Conservation (phyloP, 768 basidiomycete genomes). For the Tremella fuciformis region DNA sequence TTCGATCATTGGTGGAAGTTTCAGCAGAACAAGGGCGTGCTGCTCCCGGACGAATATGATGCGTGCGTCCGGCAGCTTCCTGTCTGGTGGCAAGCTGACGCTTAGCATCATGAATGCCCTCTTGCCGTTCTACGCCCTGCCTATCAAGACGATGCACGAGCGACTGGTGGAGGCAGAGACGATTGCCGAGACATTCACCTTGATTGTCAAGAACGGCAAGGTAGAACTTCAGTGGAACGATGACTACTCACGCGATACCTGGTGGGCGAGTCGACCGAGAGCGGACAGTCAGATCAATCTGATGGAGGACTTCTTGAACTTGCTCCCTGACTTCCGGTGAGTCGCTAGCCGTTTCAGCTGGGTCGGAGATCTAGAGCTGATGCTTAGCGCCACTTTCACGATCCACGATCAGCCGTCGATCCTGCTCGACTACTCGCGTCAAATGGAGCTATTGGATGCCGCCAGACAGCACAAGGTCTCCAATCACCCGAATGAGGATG, state of each 20-base stretch:
- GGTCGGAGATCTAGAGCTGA: background rate
- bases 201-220: slow-evolving; percentile 51
- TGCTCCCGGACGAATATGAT: slow-evolving; percentile 52
- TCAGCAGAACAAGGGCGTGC: slow-evolving; percentile 40
- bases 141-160: slow-evolving; percentile 42
- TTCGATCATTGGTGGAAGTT: slow-evolving; percentile 75
- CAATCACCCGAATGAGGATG: slow-evolving; percentile 41
- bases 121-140: slow-evolving; percentile 49
- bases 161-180: slow-evolving; percentile 49
- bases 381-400: slow-evolving; percentile 49
- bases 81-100: too few relatives aligned
- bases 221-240: slow-evolving; percentile 54
- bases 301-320: slow-evolving; percentile 51
- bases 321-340: slow-evolving; percentile 48
- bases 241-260: slow-evolving; percentile 51
- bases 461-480: slow-evolving; percentile 48
- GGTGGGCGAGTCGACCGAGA: slow-evolving; percentile 50
- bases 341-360: slow-evolving; percentile 3
- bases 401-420: slow-evolving; percentile 53
- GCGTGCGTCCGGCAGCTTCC: slow-evolving; percentile 28
- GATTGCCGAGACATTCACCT: slow-evolving; percentile 51
- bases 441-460: slow-evolving; percentile 44
- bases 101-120: slow-evolving; percentile 50
- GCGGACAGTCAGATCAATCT: slow-evolving; percentile 53
- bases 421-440: slow-evolving; percentile 44